phyloP scores from a whole-genome alignment of 805 yeast genomes.

The Kodamaea restingae region DNA sequence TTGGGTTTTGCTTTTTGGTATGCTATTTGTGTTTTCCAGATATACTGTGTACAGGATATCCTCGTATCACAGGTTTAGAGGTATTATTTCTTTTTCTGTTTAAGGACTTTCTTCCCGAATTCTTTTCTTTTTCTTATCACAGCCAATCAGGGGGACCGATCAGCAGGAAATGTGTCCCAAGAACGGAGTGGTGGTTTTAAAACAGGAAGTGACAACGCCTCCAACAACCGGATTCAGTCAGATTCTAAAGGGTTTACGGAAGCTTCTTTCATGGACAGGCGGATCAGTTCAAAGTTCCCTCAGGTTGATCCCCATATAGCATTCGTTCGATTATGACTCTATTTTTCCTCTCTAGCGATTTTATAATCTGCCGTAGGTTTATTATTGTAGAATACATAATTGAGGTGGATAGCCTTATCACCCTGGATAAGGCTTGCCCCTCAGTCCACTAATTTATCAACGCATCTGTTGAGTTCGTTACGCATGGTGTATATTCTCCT shows the following conservation, averaged over 20 bases:
- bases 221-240: constrained; percentile 1
- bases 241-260: neutral
- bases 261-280: constrained; percentile 1
- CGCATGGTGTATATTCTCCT: neutral
- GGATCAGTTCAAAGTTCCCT: neutral
- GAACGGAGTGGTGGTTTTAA: neutral
- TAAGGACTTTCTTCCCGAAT: neutral
- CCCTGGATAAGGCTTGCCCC: neutral
- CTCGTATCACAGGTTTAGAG: neutral
- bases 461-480: neutral
- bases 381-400: too few relatives aligned
- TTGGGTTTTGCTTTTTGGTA: neutral
- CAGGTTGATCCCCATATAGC: too few relatives aligned
- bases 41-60: neutral
- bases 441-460: neutral
- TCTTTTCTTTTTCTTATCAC: constrained; percentile 6
- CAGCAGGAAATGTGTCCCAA: too few relatives aligned
- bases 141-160: constrained; percentile 8
- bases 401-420: neutral
- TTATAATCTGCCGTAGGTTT: too few relatives aligned
- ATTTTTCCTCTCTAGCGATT: too few relatives aligned
- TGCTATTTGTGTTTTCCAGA: neutral
- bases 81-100: neutral
- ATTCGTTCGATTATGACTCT: too few relatives aligned
- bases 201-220: constrained; percentile 1